Base-by-base conservation (phyloP, 129 eudicot genomes). In the Heracleum sosnowskyi region DNA sequence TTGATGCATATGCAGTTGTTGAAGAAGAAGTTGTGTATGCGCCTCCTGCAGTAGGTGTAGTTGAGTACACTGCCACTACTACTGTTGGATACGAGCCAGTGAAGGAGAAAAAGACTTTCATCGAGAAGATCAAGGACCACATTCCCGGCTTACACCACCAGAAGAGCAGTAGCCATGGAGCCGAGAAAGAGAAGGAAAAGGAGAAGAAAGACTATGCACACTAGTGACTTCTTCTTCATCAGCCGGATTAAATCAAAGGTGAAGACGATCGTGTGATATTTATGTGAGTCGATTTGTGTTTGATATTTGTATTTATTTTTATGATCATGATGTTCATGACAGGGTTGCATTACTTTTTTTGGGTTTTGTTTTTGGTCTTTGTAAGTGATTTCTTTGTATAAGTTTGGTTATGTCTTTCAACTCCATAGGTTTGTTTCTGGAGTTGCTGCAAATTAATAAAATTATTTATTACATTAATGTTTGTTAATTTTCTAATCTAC, bases 11-110 rank as follows among this genome's bases (percentile, higher is more conserved):
- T 63, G 70, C 28, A 60, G 16, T 26, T 62, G 68, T 60, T 2
- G 69, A 62, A 62, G 72, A 64, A 64, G 71, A 29, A 66, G 72
- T 69, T 34, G 74, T 69, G 46, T 66, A 69, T 20, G 24, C 74
- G 1, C 42, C 74, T 1, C 42, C 29, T 36, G 26, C 74, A 35
- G 74, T 69, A 20, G 45, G 26, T 22, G 77, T 73, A 5, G 77
- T 26, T 36, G 76, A 73, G 51, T n/a, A 39, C 77, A 7, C 51
- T 39, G n/a, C 42, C 42, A 36, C 72, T 20, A 31, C 72, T 41
- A 73, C 57, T 29, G 77, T 3, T 24, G 55, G 20, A 31, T 11
- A 64, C 13, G 76, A 42, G 33, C n/a, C 74, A 17, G 34, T n/a
- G 4, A 40, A 40, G 57, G 77, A 73, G 57, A 73, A 73, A 29